A percentile compares a stretch with the other conserved stretches of the same genome.
These are phyloP conservation scores for Talaromyces ruber DNA, from an alignment of 495 filamentous ascomycete genomes.

Conservation along the genomic window DNA sequence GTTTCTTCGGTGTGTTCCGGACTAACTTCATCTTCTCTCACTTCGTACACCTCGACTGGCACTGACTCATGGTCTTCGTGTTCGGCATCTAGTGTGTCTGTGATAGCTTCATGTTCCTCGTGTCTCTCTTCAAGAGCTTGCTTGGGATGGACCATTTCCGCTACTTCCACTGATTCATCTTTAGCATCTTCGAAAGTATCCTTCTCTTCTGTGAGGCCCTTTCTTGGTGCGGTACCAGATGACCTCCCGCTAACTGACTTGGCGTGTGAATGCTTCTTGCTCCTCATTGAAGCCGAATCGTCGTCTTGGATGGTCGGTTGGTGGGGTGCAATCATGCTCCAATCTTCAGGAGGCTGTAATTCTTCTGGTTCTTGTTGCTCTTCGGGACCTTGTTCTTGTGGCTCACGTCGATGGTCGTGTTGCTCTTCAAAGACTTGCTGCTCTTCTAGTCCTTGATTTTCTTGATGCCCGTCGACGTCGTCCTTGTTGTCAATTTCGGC, in stretches of 20 bases:
- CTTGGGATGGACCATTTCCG: neutral
- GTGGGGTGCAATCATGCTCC: neutral
- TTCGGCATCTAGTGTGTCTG: neutral
- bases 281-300: neutral
- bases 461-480: neutral
- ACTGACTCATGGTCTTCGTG: neutral
- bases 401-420: neutral
- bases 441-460: neutral
- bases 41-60: neutral
- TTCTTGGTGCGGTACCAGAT: neutral
- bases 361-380: constrained; percentile 9
- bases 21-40: neutral
- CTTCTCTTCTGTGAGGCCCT: neutral
- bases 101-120: neutral
- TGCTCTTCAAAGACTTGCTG: too few species aligned
- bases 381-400: neutral
- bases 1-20: neutral
- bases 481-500: neutral
- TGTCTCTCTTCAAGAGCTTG: neutral
- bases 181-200: neutral
- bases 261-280: neutral
- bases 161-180: neutral
- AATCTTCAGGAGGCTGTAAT: neutral
- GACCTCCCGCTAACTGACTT: neutral
- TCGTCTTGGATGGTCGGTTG: neutral